These are phyloP conservation scores for Gynostemma pentaphyllum DNA, from an alignment of 306 rosid genomes.

Conservation along the genomic window DNA sequence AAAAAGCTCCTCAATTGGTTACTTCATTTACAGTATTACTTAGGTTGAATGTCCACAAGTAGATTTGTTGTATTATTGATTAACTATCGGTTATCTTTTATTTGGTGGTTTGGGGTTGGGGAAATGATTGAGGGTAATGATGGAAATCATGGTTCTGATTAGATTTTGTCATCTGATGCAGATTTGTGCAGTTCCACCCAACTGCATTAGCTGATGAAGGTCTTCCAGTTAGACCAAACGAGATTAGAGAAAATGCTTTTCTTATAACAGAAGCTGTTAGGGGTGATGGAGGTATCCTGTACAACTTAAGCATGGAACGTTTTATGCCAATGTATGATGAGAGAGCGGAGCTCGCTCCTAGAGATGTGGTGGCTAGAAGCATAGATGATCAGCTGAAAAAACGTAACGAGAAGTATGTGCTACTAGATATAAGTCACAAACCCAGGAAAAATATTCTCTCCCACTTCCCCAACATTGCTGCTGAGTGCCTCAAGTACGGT, in stretches of 20 bases:
- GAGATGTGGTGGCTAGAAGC: conserved; percentile 95
- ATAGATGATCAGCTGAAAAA: conserved; percentile 91
- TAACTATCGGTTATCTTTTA: neutral
- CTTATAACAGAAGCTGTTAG: conserved; percentile 87
- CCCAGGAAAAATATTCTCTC: conserved; percentile 54
- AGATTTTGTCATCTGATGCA: conserved; percentile 13
- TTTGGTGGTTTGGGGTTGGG: neutral
- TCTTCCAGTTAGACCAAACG: conserved; percentile 50
- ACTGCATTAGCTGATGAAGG: conserved; percentile 94
- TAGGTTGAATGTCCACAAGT: neutral
- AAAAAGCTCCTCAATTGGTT: no score
- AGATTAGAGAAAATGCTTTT: conserved; percentile 63
- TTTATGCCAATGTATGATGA: conserved; percentile 87
- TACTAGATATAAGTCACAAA: conserved; percentile 82
- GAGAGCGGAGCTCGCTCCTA: conserved; percentile 92
- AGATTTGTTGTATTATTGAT: neutral
- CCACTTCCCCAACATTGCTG: conserved; percentile 76
- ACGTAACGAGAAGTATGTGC: conserved; percentile 64
- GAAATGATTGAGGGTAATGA: neutral
- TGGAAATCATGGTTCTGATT: neutral
- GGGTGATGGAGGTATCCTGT: conserved; percentile 84
- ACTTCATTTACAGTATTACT: no score
- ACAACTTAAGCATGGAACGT: conserved; percentile 78
- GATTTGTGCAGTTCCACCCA: conserved; percentile 96
- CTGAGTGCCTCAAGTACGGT: conserved; percentile 59